These are phyloP conservation scores for Aspergillus ibericus DNA, from an alignment of 2,329 filamentous ascomycete genomes.

Conservation along the genomic window DNA sequence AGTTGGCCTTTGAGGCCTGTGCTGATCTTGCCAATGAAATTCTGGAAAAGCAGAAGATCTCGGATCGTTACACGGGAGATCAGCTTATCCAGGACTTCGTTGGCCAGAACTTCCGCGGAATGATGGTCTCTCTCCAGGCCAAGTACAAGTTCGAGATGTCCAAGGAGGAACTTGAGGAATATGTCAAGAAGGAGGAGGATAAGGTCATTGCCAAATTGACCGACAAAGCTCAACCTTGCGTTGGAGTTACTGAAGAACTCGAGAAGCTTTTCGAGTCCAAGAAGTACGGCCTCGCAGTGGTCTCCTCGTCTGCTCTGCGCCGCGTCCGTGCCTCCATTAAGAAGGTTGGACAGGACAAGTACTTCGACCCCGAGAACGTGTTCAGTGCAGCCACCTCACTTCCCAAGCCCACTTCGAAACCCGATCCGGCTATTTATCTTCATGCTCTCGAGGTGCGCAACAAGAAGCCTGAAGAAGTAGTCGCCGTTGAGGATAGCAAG, in stretches of 20 bases:
- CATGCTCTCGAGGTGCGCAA: slow-evolving; percentile 72
- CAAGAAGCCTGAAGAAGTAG: slow-evolving; percentile 67
- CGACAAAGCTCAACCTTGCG: slow-evolving; percentile 66
- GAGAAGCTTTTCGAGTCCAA: slow-evolving; percentile 61
- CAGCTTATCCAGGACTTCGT: slow-evolving; percentile 83
- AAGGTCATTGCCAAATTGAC: slow-evolving; percentile 79
- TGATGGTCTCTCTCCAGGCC: slow-evolving; percentile 74
- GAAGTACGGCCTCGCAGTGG: slow-evolving; percentile 74
- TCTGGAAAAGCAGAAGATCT: slow-evolving; percentile 64
- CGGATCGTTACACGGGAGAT: slow-evolving; percentile 72
- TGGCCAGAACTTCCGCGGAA: slow-evolving; percentile 91
- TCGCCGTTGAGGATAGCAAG: slow-evolving; percentile 87
- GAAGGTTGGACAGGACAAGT: slow-evolving; percentile 77
- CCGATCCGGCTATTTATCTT: slow-evolving; percentile 84
- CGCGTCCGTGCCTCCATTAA: slow-evolving; percentile 75
- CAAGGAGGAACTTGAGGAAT: slow-evolving; percentile 68
- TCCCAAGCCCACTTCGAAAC: slow-evolving; percentile 79
- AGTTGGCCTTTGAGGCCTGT: slow-evolving; percentile 87
- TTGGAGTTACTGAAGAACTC: slow-evolving; percentile 67
- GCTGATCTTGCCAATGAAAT: slow-evolving; percentile 87
- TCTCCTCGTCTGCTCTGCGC: slow-evolving; percentile 75
- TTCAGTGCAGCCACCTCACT: slow-evolving; percentile 82
- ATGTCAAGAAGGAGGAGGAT: slow-evolving; percentile 76
- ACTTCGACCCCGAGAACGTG: slow-evolving; percentile 72
- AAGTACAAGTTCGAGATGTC: slow-evolving; percentile 72